Evolutionary conservation across 2,329 filamentous ascomycete genomes (phyloP).

Genomic region (Plectosphaerella sp.): DNA sequence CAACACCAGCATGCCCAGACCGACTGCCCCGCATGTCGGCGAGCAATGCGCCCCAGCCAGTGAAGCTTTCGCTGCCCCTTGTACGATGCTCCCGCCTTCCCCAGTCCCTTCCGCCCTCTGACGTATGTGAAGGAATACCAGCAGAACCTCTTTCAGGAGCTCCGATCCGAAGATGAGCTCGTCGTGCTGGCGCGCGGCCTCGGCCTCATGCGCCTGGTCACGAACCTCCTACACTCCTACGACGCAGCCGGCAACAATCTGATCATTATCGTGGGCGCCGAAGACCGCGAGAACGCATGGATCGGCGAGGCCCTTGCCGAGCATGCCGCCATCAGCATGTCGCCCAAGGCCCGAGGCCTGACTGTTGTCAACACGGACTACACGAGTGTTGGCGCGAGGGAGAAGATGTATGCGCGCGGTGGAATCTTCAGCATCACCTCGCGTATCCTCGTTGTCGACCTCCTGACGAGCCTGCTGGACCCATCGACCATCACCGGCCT

Average conservation of each 20-base stretch:
- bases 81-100: conserved; percentile 31
- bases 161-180: conserved; percentile 87
- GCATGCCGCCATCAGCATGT: conserved; percentile 85
- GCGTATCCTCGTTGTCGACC: conserved; percentile 88
- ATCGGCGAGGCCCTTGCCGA: conserved; percentile 94
- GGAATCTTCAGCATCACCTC: conserved; percentile 96
- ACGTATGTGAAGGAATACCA: conserved; percentile 66
- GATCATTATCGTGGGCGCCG: conserved; percentile 81
- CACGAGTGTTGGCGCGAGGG: conserved; percentile 78
- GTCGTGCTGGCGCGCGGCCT: conserved; percentile 88
- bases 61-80: conserved; percentile 77
- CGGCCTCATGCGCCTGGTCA: conserved; percentile 84
- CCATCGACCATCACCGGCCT: conserved; percentile 83
- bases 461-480: conserved; percentile 78
- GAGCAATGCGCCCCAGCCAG: conserved; percentile 56
- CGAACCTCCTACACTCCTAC: conserved; percentile 95
- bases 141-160: conserved; percentile 88
- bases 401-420: conserved; percentile 86
- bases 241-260: conserved; percentile 94
- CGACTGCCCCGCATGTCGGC: conserved; percentile 43
- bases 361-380: conserved; percentile 92
- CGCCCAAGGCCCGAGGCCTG: conserved; percentile 76
- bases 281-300: conserved; percentile 93
- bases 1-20: conserved; percentile 1
- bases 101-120: conserved; percentile 8